Conservation (phyloP, 2,329 filamentous ascomycete genomes). For the Truncatella angustata region DNA sequence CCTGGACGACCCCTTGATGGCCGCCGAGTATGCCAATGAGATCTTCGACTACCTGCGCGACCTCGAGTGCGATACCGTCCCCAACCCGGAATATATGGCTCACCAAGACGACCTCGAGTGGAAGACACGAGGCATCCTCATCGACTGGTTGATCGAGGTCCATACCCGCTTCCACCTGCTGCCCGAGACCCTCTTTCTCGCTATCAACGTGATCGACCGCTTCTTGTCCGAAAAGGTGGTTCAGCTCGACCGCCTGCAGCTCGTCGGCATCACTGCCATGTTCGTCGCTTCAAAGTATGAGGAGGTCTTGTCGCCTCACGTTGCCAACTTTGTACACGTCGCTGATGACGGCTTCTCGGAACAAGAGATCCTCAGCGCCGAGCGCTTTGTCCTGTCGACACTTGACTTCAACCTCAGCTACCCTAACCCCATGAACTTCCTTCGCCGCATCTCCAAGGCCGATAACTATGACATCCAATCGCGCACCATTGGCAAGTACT, state of each 20-base stretch:
- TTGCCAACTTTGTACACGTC: slow-evolving; percentile 95
- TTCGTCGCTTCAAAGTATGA: slow-evolving; percentile 99
- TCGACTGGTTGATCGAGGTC: slow-evolving; percentile 98
- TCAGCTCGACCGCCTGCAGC: slow-evolving; percentile 90
- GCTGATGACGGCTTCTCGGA: slow-evolving; percentile 96
- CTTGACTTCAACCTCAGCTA: slow-evolving; percentile 98
- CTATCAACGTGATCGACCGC: slow-evolving; percentile 97
- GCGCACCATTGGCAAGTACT: slow-evolving; percentile 93
- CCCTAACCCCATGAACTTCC: slow-evolving; percentile 99
- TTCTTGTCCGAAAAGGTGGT: slow-evolving; percentile 96
- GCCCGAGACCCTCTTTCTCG: slow-evolving; percentile 93
- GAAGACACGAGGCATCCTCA: slow-evolving; percentile 96
- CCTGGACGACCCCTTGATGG: slow-evolving; percentile 92
- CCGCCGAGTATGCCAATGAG: slow-evolving; percentile 93
- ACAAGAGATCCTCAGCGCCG: slow-evolving; percentile 93
- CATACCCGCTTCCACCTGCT: slow-evolving; percentile 95
- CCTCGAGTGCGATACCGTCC: slow-evolving; percentile 74
- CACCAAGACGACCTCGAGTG: slow-evolving; percentile 94
- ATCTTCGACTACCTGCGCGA: slow-evolving; percentile 95
- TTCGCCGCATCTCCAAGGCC: slow-evolving; percentile 96
- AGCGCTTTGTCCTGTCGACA: slow-evolving; percentile 87
- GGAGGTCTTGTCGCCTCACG: slow-evolving; percentile 94
- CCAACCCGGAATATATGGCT: slow-evolving; percentile 92
- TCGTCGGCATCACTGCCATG: slow-evolving; percentile 98
- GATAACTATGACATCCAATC: slow-evolving; percentile 99